Evolutionary conservation across 2,329 filamentous ascomycete species (phyloP).

Genomic region (Colletotrichum caudatum): DNA sequence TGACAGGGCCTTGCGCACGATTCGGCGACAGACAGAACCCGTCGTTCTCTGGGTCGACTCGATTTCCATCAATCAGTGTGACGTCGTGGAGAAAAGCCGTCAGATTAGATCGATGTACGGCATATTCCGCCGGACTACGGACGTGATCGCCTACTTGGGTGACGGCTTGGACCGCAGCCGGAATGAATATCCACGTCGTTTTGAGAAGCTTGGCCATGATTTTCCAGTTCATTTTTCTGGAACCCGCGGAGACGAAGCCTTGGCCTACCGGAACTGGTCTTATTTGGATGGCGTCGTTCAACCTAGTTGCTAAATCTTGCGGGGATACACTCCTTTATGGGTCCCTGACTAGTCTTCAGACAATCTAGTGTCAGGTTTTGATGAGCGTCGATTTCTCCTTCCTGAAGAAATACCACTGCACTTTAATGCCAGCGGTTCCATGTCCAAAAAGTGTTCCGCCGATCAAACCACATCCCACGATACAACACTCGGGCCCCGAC

Average conservation of each 20-base stretch:
- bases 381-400: constrained; percentile 10
- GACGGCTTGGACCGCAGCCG: constrained; percentile 36
- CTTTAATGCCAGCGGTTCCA: constrained; percentile 26
- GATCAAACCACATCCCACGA: not conserved
- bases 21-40: constrained; percentile 37
- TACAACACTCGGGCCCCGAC: not conserved
- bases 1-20: constrained; percentile 46
- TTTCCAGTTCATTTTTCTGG: not conserved
- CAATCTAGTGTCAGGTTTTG: not conserved
- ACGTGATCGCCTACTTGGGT: constrained; percentile 29
- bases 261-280: constrained; percentile 29
- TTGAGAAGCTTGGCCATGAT: not conserved
- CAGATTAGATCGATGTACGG: constrained; percentile 40
- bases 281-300: constrained; percentile 32
- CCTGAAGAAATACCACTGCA: not conserved
- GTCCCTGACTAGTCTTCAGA: constrained; percentile 43
- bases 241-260: not conserved
- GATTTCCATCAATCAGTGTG: constrained; percentile 42
- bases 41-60: constrained; percentile 38
- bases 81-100: constrained; percentile 32
- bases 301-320: constrained; percentile 32
- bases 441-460: not conserved
- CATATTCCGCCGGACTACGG: constrained; percentile 24
- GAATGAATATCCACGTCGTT: constrained; percentile 12
- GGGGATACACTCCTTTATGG: constrained; percentile 38